Conservation (phyloP, 176 grass and related monocot genomes). For the Zoysia japonica region DNA sequence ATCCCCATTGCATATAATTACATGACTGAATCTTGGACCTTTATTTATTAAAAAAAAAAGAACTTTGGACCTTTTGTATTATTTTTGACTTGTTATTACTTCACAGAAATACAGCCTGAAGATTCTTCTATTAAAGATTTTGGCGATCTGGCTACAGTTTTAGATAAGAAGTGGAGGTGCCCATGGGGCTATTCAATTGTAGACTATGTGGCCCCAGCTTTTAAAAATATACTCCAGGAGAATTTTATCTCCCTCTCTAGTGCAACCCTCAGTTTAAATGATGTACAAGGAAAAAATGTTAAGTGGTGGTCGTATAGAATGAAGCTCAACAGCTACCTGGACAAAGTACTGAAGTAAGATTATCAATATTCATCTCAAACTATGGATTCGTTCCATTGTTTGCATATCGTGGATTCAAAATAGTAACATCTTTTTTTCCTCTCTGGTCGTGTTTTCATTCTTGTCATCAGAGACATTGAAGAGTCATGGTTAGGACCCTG, state of each 20-base stretch:
- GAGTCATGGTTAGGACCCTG: conserved; percentile 88
- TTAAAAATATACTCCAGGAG: conserved; percentile 63
- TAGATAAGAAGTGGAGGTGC: conserved; percentile 67
- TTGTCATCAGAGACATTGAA: conserved; percentile 68
- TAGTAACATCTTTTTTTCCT: conserved; percentile 22
- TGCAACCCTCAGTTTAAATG: conserved; percentile 27
- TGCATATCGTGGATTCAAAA: neutral
- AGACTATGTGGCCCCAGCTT: conserved; percentile 69
- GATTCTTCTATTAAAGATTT: conserved; percentile 46
- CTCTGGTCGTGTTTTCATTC: conserved; percentile 14
- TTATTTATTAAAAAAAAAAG: neutral
- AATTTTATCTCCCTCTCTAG: conserved; percentile 67
- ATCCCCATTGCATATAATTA: neutral
- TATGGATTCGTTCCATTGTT: conserved; percentile 29
- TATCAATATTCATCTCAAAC: conserved; percentile 19
- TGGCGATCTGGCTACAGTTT: neutral
- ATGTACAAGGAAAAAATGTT: conserved; percentile 45
- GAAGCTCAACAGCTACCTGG: conserved; percentile 65
- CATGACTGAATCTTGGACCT: conserved; percentile 28
- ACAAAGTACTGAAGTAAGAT: conserved; percentile 68
- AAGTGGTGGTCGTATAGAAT: conserved; percentile 69
- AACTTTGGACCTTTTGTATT: conserved; percentile 29
- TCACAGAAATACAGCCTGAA: conserved; percentile 54
- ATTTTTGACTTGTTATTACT: conserved; percentile 31
- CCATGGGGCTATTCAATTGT: conserved; percentile 70